Percentiles rank a stretch among this genome's conserved stretches.
These are phyloP conservation scores for Eucalyptus globulus DNA, from an alignment of 345 rosid species.

Conservation along the genomic window DNA sequence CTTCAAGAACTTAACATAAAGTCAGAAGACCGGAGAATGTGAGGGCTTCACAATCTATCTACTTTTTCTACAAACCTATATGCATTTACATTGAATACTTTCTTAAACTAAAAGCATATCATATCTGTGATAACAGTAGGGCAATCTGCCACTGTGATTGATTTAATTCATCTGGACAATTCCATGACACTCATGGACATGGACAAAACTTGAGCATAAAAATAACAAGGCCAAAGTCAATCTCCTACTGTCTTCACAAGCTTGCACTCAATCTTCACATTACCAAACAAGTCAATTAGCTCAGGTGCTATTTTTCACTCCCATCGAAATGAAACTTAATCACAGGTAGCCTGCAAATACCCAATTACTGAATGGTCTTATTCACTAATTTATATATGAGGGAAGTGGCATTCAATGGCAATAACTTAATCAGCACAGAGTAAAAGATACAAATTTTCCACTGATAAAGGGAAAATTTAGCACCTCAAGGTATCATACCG, in stretches of 20 bases:
- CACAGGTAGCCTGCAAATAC: background rate
- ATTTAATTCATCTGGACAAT: background rate
- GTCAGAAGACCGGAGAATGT: background rate
- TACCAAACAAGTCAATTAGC: background rate
- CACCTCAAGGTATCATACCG: constrained; percentile 20
- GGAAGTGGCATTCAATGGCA: background rate
- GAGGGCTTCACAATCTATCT: background rate
- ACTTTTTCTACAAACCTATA: background rate
- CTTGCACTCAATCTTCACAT: background rate
- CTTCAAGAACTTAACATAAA: background rate
- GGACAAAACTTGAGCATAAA: background rate
- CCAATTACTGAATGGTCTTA: background rate
- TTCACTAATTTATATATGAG: background rate
- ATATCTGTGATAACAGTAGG: background rate
- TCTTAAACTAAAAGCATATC: background rate
- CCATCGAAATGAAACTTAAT: background rate
- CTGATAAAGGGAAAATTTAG: background rate
- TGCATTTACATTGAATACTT: background rate
- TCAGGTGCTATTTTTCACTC: background rate
- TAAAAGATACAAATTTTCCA: background rate
- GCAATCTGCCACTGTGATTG: background rate
- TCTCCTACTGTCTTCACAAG: background rate
- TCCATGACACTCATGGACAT: background rate
- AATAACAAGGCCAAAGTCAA: background rate
- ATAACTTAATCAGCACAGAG: background rate